Evolutionary conservation across 768 basidiomycete species (phyloP).

Genomic region (Albatrellus ellisii): DNA sequence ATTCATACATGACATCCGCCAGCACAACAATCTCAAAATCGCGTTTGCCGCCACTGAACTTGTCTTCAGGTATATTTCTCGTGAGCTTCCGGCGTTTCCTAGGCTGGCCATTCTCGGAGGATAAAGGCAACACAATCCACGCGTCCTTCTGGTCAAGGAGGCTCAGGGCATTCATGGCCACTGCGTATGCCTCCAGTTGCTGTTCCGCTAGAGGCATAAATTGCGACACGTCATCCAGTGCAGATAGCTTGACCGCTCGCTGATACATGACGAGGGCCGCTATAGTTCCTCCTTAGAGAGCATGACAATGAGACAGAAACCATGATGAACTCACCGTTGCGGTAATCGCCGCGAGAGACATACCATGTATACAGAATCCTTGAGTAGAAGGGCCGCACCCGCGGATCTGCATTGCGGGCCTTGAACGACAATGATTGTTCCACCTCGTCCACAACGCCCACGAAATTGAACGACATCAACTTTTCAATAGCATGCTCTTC

Average conservation of each 20-base stretch:
- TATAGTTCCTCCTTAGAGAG: no score
- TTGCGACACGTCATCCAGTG: slow-evolving; percentile 23
- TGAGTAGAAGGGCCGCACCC: slow-evolving; percentile 73
- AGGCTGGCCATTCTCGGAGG: slow-evolving; percentile 35
- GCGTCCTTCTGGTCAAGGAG: slow-evolving; percentile 70
- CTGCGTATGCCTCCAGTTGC: slow-evolving; percentile 68
- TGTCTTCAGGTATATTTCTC: slow-evolving; percentile 66
- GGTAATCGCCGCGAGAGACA: slow-evolving; percentile 74
- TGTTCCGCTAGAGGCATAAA: slow-evolving; percentile 45
- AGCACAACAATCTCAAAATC: slow-evolving; percentile 73
- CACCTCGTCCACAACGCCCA: slow-evolving; percentile 74
- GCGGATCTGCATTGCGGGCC: slow-evolving; percentile 86
- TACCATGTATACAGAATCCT: slow-evolving; percentile 94
- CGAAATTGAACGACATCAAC: slow-evolving; percentile 74
- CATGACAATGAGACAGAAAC: neutral
- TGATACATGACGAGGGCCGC: slow-evolving; percentile 92
- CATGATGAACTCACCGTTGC: slow-evolving; percentile 53
- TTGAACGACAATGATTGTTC: slow-evolving; percentile 86
- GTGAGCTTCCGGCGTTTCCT: slow-evolving; percentile 63
- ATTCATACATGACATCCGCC: slow-evolving; percentile 66
- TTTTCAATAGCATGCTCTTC: slow-evolving; percentile 72
- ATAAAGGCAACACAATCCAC: slow-evolving; percentile 63
- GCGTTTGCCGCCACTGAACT: slow-evolving; percentile 44
- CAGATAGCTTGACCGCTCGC: slow-evolving; percentile 66
- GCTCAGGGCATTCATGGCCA: slow-evolving; percentile 81